Evolutionary conservation across 2,329 filamentous ascomycete species (phyloP), one percentile per base, ranked within the genome.

Genomic region (Fusarium tricinctum): DNA sequence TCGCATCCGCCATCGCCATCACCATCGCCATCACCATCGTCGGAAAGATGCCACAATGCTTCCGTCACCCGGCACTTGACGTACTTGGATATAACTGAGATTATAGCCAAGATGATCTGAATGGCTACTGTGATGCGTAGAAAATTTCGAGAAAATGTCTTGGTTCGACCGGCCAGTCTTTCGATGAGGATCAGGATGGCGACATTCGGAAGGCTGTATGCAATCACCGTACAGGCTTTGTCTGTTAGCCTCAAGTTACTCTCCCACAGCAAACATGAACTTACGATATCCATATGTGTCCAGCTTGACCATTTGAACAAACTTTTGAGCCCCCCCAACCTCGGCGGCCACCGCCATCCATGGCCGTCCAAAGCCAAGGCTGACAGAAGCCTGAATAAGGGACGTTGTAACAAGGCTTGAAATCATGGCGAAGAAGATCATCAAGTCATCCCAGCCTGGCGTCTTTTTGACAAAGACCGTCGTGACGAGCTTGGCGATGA

Each of bases 171-270:
- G n/a, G 33, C 50, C 3, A 66, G 46, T 7, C 60, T 49, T 44
- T 66, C 50, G 33, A 66, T 56, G 17, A 64, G 60, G 32, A 66
- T 64, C 19, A 66, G 15, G 8, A 66, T 64, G n/a, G 63, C 60
- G 3, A 66, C 38, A 19, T 64, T 66, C 5, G 60, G 63, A 2
- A 64, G 48, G 28, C 50, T 64, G 30, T 60, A 64, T 3, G 60
- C 60, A 15, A 66, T 30, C 13, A 64, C 48, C 10, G 55, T 52
- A 13, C 64, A 66, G 9, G 55, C 55, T 66, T 66, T 14, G 54
- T 39, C 3, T 0, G 8, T n/a, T 15, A 10, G 15, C 4, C 14
- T 7, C 9, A 9, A 17, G 12, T 2, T 3, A 23, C 2, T 1
- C 3, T 13, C 3, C 8, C 6, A 15, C 15, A 23, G 2, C 6